These are phyloP conservation scores for Nakazawaea pomicola DNA, from an alignment of 805 yeast species.

Conservation along the genomic window DNA sequence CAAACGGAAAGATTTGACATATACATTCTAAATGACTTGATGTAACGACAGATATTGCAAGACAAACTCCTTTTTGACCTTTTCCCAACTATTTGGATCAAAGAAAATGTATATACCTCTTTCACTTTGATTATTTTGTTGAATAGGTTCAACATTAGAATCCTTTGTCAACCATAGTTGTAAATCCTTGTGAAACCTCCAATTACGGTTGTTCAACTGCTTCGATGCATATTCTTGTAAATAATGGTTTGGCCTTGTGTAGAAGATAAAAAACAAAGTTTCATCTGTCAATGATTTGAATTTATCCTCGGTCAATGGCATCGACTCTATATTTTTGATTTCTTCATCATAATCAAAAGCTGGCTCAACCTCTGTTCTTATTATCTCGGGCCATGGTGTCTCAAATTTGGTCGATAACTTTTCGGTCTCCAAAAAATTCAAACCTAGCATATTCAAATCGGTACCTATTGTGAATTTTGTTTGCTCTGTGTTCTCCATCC, in stretches of 20 bases:
- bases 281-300: slow-evolving; percentile 69
- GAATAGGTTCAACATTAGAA: slow-evolving; percentile 82
- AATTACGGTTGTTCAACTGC: slow-evolving; percentile 85
- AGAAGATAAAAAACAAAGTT: slow-evolving; percentile 88
- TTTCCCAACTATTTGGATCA: slow-evolving; percentile 95
- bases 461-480: slow-evolving; percentile 69
- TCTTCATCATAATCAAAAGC: slow-evolving; percentile 37
- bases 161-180: slow-evolving; percentile 97
- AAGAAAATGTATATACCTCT: slow-evolving; percentile 91
- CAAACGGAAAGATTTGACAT: too few species aligned
- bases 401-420: slow-evolving; percentile 63
- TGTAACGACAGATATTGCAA: slow-evolving; percentile 34
- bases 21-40: slow-evolving; percentile 14
- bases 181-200: slow-evolving; percentile 95
- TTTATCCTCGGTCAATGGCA: slow-evolving; percentile 22
- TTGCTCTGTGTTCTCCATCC: slow-evolving; percentile 58
- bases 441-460: slow-evolving; percentile 63
- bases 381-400: slow-evolving; percentile 94
- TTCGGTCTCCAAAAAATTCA: slow-evolving; percentile 41
- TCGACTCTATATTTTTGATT: slow-evolving; percentile 23
- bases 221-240: slow-evolving; percentile 92
- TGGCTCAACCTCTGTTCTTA: slow-evolving; percentile 88
- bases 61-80: slow-evolving; percentile 67
- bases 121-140: slow-evolving; percentile 76
- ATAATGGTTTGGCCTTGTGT: slow-evolving; percentile 88